Percentiles rank a stretch among this genome's conserved stretches.
Conservation (phyloP, 306 rosid species). For the Pyrus pyrifolia region DNA sequence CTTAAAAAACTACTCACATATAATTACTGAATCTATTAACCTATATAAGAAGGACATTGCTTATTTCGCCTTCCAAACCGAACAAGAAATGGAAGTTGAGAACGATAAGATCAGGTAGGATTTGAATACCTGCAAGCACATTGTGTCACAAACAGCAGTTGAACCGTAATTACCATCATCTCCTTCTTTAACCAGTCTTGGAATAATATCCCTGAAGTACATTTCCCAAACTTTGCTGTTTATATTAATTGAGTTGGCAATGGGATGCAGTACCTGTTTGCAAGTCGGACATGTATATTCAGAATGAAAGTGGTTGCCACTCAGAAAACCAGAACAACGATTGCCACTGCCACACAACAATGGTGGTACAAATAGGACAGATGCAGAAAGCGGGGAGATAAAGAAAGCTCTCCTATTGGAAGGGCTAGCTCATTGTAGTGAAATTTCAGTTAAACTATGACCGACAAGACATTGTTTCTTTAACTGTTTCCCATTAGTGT, state of each 20-base stretch:
- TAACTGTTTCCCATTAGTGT: background rate
- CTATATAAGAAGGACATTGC: too few relatives aligned
- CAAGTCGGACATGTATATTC: slow-evolving; percentile 8
- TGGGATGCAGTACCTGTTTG: slow-evolving; percentile 76
- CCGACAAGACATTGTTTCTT: background rate
- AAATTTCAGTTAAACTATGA: background rate
- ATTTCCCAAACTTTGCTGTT: slow-evolving; percentile 69
- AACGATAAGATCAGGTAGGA: background rate
- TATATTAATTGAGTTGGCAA: slow-evolving; percentile 67
- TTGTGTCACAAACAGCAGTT: slow-evolving; percentile 76
- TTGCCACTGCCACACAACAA: background rate
- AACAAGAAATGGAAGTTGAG: background rate
- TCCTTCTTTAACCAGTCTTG: slow-evolving; percentile 73
- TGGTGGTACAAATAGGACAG: background rate
- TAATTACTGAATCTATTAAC: background rate
- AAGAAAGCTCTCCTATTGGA: background rate
- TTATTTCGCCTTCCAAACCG: too few relatives aligned
- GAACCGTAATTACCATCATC: slow-evolving; percentile 88
- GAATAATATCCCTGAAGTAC: slow-evolving; percentile 76
- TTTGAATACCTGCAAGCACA: slow-evolving; percentile 81
- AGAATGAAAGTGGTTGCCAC: slow-evolving; percentile 5
- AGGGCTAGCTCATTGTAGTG: background rate
- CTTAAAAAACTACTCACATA: background rate
- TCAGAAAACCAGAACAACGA: background rate
- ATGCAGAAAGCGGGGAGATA: background rate